Evolutionary conservation across 164 flowering plant species (phyloP).

Genomic region (Vitis rotundifolia): DNA sequence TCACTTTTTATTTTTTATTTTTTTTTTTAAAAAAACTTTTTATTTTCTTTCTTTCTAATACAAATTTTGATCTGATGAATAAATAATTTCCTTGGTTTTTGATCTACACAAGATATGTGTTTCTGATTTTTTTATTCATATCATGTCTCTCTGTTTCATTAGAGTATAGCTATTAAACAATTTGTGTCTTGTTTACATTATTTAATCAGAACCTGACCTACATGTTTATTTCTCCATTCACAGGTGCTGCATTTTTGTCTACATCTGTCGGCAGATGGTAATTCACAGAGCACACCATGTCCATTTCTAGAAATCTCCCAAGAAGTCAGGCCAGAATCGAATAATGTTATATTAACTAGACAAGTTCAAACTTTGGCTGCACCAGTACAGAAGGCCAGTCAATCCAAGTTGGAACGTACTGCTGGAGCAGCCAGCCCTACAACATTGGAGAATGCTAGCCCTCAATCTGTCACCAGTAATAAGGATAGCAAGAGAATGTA

Average conservation of each 20-base stretch:
- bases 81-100: no score
- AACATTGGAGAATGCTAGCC: slow-evolving; percentile 2
- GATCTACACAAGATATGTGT: no score
- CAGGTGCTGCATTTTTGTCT: slow-evolving; percentile 57
- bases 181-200: not conserved
- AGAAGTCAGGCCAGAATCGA: slow-evolving; percentile 15
- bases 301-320: slow-evolving; percentile 16
- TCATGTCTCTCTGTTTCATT: no score
- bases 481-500: slow-evolving; percentile 11
- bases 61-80: no score
- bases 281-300: slow-evolving; percentile 27
- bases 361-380: slow-evolving; percentile 18
- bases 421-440: slow-evolving; percentile 9
- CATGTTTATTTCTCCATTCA: slow-evolving; percentile 6
- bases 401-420: slow-evolving; percentile 4
- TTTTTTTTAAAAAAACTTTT: no score
- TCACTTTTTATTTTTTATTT: no score
- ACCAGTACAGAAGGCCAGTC: slow-evolving; percentile 8
- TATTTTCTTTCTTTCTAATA: no score
- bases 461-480: slow-evolving; percentile 6
- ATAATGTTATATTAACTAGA: slow-evolving; percentile 4
- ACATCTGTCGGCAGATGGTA: slow-evolving; percentile 53
- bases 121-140: no score
- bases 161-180: not conserved
- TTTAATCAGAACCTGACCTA: not conserved